phyloP scores from a whole-genome alignment of 441 rosid genomes.

The Jatropha podagrica region DNA sequence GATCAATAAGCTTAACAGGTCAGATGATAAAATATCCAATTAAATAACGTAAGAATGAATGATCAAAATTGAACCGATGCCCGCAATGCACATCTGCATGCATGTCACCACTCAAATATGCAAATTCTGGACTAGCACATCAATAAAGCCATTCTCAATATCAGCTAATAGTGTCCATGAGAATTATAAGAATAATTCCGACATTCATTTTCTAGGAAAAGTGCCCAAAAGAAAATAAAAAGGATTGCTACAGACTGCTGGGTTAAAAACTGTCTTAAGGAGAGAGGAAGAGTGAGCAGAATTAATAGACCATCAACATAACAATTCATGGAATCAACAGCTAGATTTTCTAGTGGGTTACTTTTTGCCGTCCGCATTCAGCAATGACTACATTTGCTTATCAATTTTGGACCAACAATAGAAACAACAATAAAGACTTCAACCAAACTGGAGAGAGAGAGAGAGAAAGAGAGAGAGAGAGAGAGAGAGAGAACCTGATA shows the following conservation, averaged over 20 bases:
- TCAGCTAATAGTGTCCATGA: neutral
- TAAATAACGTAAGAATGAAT: neutral
- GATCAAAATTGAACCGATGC: conserved; percentile 9
- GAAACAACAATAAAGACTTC: neutral
- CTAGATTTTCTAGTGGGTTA: neutral
- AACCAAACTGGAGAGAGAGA: conserved; percentile 7
- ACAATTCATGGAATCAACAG: neutral
- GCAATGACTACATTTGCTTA: neutral
- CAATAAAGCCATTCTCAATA: neutral
- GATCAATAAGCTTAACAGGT: conserved; percentile 19
- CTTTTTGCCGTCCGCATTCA: neutral
- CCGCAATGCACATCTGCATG: neutral
- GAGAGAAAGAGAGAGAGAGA: conserved; percentile 12
- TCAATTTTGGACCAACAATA: conserved; percentile 1
- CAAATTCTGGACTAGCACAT: neutral
- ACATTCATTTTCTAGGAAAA: conserved; percentile 3
- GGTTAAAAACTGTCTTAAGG: neutral
- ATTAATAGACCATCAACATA: neutral
- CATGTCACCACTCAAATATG: neutral
- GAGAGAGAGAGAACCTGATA: conserved; percentile 63
- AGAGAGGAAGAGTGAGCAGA: neutral
- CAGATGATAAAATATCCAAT: conserved; percentile 8
- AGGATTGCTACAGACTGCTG: neutral
- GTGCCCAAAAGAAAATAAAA: neutral
- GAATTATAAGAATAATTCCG: neutral